Conservation (phyloP, 352 stramenopile genomes). For the Hyaloperonospora arabidopsidis region DNA sequence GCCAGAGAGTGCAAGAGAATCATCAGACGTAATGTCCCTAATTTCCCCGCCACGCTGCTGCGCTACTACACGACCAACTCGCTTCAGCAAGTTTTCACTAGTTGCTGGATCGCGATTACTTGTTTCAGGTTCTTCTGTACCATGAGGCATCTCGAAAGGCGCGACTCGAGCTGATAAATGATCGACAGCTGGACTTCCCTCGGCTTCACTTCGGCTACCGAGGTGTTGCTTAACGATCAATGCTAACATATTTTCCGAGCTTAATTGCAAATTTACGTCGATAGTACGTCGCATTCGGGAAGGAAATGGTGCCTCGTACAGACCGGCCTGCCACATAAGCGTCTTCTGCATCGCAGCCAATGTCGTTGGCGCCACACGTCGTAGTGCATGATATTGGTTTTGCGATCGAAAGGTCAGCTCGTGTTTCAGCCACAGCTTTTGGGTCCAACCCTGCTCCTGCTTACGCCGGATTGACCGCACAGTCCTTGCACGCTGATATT, state of each 20-base stretch:
- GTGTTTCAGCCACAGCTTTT: slow-evolving; percentile 51
- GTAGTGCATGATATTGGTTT: slow-evolving; percentile 40
- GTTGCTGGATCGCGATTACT: slow-evolving; percentile 17
- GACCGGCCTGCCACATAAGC: slow-evolving; percentile 41
- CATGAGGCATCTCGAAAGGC: slow-evolving; percentile 36
- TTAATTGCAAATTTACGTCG: slow-evolving; percentile 39
- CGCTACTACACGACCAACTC: slow-evolving; percentile 63
- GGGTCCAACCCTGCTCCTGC: slow-evolving; percentile 41
- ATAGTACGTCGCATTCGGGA: slow-evolving; percentile 47
- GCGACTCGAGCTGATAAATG: slow-evolving; percentile 22
- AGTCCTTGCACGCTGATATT: slow-evolving; percentile 29
- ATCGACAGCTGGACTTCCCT: neutral
- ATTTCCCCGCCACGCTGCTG: slow-evolving; percentile 71
- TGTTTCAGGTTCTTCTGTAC: slow-evolving; percentile 17
- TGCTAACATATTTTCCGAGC: slow-evolving; percentile 15
- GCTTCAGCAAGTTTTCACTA: slow-evolving; percentile 45
- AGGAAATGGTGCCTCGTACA: slow-evolving; percentile 64
- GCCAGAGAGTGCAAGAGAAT: slow-evolving; percentile 19
- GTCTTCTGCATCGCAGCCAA: slow-evolving; percentile 26
- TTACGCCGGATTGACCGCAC: slow-evolving; percentile 12
- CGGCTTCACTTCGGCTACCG: neutral
- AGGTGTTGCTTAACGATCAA: slow-evolving; percentile 3
- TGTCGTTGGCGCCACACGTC: slow-evolving; percentile 21
- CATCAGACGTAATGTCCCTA: slow-evolving; percentile 65
- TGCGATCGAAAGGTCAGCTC: slow-evolving; percentile 68